phyloP scores from a whole-genome alignment of 306 rosid species.

The Vachellia collinsii region DNA sequence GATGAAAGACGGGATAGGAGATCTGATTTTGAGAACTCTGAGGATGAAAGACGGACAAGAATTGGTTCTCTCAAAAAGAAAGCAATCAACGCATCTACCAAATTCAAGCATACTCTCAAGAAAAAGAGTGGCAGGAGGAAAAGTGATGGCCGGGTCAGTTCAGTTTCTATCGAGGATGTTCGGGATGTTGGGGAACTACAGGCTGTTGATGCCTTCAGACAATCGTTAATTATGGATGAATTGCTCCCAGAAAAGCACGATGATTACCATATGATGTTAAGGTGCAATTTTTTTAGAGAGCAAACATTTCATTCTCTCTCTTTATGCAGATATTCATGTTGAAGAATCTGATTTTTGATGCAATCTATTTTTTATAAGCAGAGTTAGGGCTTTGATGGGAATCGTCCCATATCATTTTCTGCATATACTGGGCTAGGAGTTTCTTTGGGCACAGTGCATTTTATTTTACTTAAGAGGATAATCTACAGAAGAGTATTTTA shows the following conservation, averaged over 20 bases:
- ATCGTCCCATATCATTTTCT: background rate
- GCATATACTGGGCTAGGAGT: background rate
- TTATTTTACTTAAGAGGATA: background rate
- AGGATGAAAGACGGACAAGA: slow-evolving; percentile 90
- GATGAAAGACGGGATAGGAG: slow-evolving; percentile 88
- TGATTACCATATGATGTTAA: slow-evolving; percentile 91
- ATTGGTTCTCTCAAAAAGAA: slow-evolving; percentile 94
- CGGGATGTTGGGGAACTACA: slow-evolving; percentile 85
- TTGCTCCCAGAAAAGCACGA: slow-evolving; percentile 80
- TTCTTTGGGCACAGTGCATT: background rate
- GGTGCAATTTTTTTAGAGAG: slow-evolving; percentile 62
- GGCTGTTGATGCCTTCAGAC: slow-evolving; percentile 85
- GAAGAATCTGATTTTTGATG: background rate
- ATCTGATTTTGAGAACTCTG: slow-evolving; percentile 93
- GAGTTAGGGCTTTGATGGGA: background rate
- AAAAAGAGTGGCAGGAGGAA: slow-evolving; percentile 84
- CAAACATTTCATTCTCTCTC: too few relatives aligned
- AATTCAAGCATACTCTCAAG: slow-evolving; percentile 86
- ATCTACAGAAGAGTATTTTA: background rate
- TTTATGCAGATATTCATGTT: background rate
- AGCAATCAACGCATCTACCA: slow-evolving; percentile 91
- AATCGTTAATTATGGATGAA: slow-evolving; percentile 72
- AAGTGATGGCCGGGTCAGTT: slow-evolving; percentile 88
- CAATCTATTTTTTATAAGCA: background rate
- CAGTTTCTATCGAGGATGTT: slow-evolving; percentile 95